A percentile compares a stretch with the other conserved stretches of the same genome.
Conservation (phyloP, 257 asterid species). For the Linaria vulgaris region DNA sequence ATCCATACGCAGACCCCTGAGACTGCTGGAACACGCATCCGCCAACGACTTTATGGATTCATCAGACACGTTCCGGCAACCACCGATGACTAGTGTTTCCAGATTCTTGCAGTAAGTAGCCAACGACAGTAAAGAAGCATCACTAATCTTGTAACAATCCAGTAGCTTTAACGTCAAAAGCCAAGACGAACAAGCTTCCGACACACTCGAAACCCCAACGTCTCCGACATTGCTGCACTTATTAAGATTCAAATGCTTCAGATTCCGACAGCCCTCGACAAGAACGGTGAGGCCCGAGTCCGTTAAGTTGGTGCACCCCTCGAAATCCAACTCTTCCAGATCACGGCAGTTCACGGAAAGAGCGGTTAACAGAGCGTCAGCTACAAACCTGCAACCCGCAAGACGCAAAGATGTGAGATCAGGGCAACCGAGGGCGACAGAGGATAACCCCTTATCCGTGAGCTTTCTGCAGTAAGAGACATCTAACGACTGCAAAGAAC, state of each 20-base stretch:
- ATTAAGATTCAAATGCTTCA: conserved; percentile 67
- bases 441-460: conserved; percentile 77
- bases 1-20: conserved; percentile 84
- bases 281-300: conserved; percentile 75
- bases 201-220: conserved; percentile 52
- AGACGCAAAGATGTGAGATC: conserved; percentile 66
- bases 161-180: conserved; percentile 63
- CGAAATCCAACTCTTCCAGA: conserved; percentile 70
- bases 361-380: conserved; percentile 57
- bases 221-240: conserved; percentile 85
- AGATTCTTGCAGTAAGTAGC: conserved; percentile 62
- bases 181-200: conserved; percentile 63
- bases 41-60: conserved; percentile 69
- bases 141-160: conserved; percentile 81
- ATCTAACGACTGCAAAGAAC: conserved; percentile 66
- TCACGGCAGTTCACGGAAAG: conserved; percentile 69
- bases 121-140: conserved; percentile 57
- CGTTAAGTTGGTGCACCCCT: conserved; percentile 72
- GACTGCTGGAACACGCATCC: conserved; percentile 51
- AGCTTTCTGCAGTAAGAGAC: conserved; percentile 87
- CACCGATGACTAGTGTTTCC: conserved; percentile 77
- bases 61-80: conserved; percentile 70
- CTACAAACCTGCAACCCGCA: conserved; percentile 70
- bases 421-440: conserved; percentile 66
- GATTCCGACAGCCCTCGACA: conserved; percentile 67